phyloP scores from a whole-genome alignment of 2,329 filamentous ascomycete genomes.

The Aureobasidium leucospermi region DNA sequence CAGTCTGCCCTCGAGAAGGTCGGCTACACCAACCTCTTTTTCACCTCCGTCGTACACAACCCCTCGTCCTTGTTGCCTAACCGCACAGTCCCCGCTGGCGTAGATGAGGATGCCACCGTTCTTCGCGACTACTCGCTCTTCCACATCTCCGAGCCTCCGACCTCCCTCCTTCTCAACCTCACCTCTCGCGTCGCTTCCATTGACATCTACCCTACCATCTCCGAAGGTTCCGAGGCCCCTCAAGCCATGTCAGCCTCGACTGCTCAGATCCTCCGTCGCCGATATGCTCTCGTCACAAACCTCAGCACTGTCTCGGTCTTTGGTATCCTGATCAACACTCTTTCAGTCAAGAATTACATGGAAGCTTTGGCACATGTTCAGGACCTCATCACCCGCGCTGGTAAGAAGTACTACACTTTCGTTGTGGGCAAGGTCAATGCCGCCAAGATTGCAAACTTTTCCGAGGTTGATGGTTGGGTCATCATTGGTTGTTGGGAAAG shows the following conservation, averaged over 20 bases:
- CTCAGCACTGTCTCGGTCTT: constrained; percentile 77
- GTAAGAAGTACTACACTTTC: constrained; percentile 93
- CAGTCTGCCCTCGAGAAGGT: constrained; percentile 44
- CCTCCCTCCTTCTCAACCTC: constrained; percentile 77
- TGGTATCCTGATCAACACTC: constrained; percentile 91
- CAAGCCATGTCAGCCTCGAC: constrained; percentile 43
- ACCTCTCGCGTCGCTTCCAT: constrained; percentile 73
- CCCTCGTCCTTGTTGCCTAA: constrained; percentile 80
- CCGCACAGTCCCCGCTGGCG: constrained; percentile 55
- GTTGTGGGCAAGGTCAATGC: constrained; percentile 96
- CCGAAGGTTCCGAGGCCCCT: constrained; percentile 19
- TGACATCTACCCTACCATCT: constrained; percentile 63
- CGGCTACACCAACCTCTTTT: constrained; percentile 65
- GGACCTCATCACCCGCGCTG: constrained; percentile 63
- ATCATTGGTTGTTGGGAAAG: constrained; percentile 98
- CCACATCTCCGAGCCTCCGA: constrained; percentile 74
- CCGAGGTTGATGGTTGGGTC: constrained; percentile 92
- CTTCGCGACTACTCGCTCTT: constrained; percentile 69
- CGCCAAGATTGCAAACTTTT: constrained; percentile 93
- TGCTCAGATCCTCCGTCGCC: constrained; percentile 62
- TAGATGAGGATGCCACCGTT: constrained; percentile 36
- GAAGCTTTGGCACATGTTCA: constrained; percentile 69
- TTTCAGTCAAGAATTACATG: constrained; percentile 87
- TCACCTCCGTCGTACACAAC: constrained; percentile 67
- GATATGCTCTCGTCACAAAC: constrained; percentile 78